Percentiles rank a stretch among this genome's conserved stretches.
phyloP scores from a whole-genome alignment of 352 stramenopile genomes.

The Aphanomyces cochlioides region DNA sequence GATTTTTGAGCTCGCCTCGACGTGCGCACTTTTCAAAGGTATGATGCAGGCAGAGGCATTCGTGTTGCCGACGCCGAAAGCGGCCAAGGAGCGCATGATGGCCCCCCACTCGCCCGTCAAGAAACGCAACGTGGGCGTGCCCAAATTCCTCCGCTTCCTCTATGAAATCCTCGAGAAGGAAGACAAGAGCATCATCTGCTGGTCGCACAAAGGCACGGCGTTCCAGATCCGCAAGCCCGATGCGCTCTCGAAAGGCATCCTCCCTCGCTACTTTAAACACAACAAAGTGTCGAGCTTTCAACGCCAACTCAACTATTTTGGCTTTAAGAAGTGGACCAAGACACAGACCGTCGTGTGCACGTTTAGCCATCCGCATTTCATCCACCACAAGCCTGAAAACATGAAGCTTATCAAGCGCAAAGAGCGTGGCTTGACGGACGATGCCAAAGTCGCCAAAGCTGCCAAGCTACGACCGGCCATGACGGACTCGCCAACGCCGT shows the following conservation, averaged over 20 bases:
- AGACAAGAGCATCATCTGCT: slow-evolving; percentile 52
- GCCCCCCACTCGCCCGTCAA: slow-evolving; percentile 22
- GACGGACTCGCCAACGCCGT: background rate
- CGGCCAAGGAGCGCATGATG: background rate
- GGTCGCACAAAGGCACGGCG: slow-evolving; percentile 61
- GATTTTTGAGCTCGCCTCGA: background rate
- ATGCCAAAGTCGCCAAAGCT: background rate
- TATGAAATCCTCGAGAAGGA: slow-evolving; percentile 70
- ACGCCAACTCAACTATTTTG: slow-evolving; percentile 76
- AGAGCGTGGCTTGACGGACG: slow-evolving; percentile 40
- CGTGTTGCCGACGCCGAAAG: slow-evolving; percentile 4
- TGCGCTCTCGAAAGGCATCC: slow-evolving; percentile 48
- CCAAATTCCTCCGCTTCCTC: slow-evolving; percentile 65
- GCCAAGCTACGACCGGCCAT: background rate
- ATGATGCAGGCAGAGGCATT: background rate
- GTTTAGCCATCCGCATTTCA: slow-evolving; percentile 67
- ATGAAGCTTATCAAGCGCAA: slow-evolving; percentile 78
- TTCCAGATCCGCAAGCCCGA: slow-evolving; percentile 70
- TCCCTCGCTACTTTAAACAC: slow-evolving; percentile 76
- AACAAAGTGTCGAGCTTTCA: slow-evolving; percentile 80
- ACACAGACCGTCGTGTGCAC: slow-evolving; percentile 72
- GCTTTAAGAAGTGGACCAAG: slow-evolving; percentile 81
- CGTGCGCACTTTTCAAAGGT: slow-evolving; percentile 13
- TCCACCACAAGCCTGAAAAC: slow-evolving; percentile 52
- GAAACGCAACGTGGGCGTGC: slow-evolving; percentile 58